These are phyloP conservation scores for Neovahlkampfia damariscottae DNA, from an alignment of 78 protist genomes.

Conservation along the genomic window DNA sequence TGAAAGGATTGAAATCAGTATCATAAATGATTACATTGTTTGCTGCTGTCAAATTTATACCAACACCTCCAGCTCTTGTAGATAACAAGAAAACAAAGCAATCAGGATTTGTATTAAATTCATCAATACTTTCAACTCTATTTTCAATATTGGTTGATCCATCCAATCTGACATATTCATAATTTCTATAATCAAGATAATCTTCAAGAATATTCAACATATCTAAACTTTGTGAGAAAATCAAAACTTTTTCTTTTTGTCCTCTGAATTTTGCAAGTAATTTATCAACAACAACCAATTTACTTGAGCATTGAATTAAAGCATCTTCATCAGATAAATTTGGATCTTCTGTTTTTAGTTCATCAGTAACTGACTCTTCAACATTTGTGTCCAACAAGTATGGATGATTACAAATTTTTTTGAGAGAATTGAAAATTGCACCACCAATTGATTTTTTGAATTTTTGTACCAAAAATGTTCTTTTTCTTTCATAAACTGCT, in stretches of 20 bases:
- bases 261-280: slow-evolving; percentile 47
- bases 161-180: slow-evolving; percentile 86
- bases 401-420: slow-evolving; percentile 93
- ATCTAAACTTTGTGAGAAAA: slow-evolving; percentile 90
- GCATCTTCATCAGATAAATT: slow-evolving; percentile 36
- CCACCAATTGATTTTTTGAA: neutral
- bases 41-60: slow-evolving; percentile 92
- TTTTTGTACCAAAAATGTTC: slow-evolving; percentile 40
- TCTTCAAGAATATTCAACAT: slow-evolving; percentile 93
- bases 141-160: slow-evolving; percentile 65
- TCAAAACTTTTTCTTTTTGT: slow-evolving; percentile 31
- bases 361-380: neutral
- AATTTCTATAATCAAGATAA: slow-evolving; percentile 42
- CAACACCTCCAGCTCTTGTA: slow-evolving; percentile 98
- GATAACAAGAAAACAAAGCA: slow-evolving; percentile 77
- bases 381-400: slow-evolving; percentile 90
- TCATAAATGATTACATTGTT: slow-evolving; percentile 94
- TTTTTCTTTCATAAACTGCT: slow-evolving; percentile 65
- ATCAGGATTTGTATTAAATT: slow-evolving; percentile 64
- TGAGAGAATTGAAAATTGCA: slow-evolving; percentile 67
- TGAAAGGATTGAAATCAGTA: slow-evolving; percentile 95
- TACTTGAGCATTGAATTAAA: slow-evolving; percentile 56
- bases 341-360: slow-evolving; percentile 35
- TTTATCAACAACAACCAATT: slow-evolving; percentile 82
- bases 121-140: slow-evolving; percentile 75